Base-by-base conservation (phyloP, 75 land plant species). In the Adiantum capillusveneris region DNA sequence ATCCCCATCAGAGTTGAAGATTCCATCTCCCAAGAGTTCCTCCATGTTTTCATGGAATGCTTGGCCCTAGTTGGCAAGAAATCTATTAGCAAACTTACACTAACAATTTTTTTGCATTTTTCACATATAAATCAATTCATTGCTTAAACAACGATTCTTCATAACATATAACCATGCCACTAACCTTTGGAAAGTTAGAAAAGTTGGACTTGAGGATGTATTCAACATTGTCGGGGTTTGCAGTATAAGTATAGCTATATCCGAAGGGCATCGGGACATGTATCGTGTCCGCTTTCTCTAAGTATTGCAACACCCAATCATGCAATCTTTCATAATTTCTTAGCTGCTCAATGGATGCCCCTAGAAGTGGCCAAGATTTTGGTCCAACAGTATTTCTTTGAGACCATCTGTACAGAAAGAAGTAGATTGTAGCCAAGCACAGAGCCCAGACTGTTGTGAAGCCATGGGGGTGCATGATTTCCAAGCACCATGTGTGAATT, bases 1-100 rank as follows among this genome's bases (percentile, higher is more conserved):
- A 59, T 88, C 97, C 2, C 97, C 97, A 65, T 92, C 97, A 12
- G 72, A 75, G 59, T 88, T 88, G 72, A 92, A 92, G 20, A 92
- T 92, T 39, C 97, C 97, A 53, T 88, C 84, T 22, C 97, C 97
- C 2, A 92, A 74, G 44, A 90, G 73, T 6, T 79, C 84, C 59
- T 81, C 84, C 90, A 86, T 83, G 45, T 65, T 72, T 25, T 76
- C 63, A 57, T 76, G 83, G 54, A 75, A 86, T 19, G 39, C 45
- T 58, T 80, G 76, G 27, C 96, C 96, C 96, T 88, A 57, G 63
- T n/a, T n/a, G n/a, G n/a, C n/a, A n/a, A n/a, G n/a, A 67, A 12
- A 48, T 6, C n/a, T n/a, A n/a, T n/a, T n/a, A n/a, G n/a, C n/a
- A n/a, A n/a, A n/a, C n/a, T n/a, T n/a, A n/a, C n/a, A n/a, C n/a